These are phyloP conservation scores for Lactarius psammicola DNA, from an alignment of 768 basidiomycete genomes.

Conservation along the genomic window DNA sequence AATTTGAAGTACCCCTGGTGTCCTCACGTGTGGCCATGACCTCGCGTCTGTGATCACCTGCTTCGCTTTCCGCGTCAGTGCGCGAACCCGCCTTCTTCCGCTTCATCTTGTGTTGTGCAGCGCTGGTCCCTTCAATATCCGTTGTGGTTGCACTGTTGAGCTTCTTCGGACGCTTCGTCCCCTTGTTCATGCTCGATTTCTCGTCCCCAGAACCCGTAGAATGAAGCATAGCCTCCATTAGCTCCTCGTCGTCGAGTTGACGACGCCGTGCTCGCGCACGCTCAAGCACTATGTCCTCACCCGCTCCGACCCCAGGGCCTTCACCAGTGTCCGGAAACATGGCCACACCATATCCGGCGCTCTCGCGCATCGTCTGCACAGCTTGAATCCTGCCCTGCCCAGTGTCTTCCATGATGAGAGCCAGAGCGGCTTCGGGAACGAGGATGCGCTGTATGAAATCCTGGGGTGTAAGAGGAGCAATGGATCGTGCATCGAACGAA, in stretches of 20 bases:
- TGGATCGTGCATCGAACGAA: slow-evolving; percentile 50
- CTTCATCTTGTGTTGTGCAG: slow-evolving; percentile 18
- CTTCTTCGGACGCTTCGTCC: slow-evolving; percentile 20
- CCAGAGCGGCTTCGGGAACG: slow-evolving; percentile 83
- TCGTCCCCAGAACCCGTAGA: slow-evolving; percentile 23
- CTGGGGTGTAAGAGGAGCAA: slow-evolving; percentile 63
- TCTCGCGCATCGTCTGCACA: slow-evolving; percentile 63
- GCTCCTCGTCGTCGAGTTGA: slow-evolving; percentile 45
- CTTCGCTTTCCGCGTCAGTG: slow-evolving; percentile 14
- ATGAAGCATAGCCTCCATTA: slow-evolving; percentile 34
- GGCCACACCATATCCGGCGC: slow-evolving; percentile 77
- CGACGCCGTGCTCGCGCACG: slow-evolving; percentile 43
- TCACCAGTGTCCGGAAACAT: slow-evolving; percentile 74
- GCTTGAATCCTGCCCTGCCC: slow-evolving; percentile 48
- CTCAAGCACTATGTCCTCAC: slow-evolving; percentile 46
- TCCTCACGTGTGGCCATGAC: background rate
- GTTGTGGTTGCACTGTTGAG: slow-evolving; percentile 12
- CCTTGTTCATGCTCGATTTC: slow-evolving; percentile 5
- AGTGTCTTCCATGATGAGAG: slow-evolving; percentile 81
- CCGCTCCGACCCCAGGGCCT: slow-evolving; percentile 37
- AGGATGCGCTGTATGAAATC: slow-evolving; percentile 83
- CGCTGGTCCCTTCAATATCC: slow-evolving; percentile 11
- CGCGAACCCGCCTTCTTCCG: slow-evolving; percentile 25
- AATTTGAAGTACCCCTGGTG: background rate
- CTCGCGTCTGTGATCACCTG: background rate